Conservation (phyloP, 1,139 yeast genomes). For the Candida albicans region DNA sequence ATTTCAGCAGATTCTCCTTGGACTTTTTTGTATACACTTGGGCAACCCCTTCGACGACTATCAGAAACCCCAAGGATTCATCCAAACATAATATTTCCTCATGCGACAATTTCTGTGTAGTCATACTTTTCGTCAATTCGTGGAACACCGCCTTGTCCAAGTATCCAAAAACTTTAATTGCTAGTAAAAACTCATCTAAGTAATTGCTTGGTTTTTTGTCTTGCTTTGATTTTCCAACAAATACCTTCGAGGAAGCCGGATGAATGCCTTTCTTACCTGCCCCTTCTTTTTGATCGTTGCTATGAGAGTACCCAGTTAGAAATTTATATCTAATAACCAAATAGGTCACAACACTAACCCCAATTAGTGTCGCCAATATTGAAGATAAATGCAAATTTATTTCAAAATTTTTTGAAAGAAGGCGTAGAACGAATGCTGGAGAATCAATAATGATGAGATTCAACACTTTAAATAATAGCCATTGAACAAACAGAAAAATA, state of each 20-base stretch:
- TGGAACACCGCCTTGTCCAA: conserved; percentile 88
- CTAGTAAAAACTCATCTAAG: conserved; percentile 84
- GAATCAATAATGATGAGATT: conserved; percentile 21
- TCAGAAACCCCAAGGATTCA: conserved; percentile 79
- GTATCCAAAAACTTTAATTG: conserved; percentile 92
- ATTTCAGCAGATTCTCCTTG: conserved; percentile 17
- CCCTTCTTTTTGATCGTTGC: conserved; percentile 15
- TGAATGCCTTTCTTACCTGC: not conserved
- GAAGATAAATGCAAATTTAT: conserved; percentile 39
- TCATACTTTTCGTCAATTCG: conserved; percentile 88
- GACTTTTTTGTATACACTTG: conserved; percentile 68
- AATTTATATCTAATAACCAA: conserved; percentile 40
- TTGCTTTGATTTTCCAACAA: conserved; percentile 25
- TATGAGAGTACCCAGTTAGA: conserved; percentile 37
- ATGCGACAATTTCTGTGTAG: conserved; percentile 75
- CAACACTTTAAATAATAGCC: conserved; percentile 20
- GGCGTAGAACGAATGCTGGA: conserved; percentile 23
- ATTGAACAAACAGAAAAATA: conserved; percentile 16
- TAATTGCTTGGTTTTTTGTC: conserved; percentile 41
- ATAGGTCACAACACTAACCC: conserved; percentile 23
- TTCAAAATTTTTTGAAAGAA: conserved; percentile 30
- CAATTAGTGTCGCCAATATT: conserved; percentile 22
- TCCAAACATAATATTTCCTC: conserved; percentile 77
- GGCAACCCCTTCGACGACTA: conserved; percentile 91
- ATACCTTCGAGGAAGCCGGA: conserved; percentile 9